Base-by-base conservation (phyloP, 2,329 filamentous ascomycete genomes). In the Calonectria naviculata region DNA sequence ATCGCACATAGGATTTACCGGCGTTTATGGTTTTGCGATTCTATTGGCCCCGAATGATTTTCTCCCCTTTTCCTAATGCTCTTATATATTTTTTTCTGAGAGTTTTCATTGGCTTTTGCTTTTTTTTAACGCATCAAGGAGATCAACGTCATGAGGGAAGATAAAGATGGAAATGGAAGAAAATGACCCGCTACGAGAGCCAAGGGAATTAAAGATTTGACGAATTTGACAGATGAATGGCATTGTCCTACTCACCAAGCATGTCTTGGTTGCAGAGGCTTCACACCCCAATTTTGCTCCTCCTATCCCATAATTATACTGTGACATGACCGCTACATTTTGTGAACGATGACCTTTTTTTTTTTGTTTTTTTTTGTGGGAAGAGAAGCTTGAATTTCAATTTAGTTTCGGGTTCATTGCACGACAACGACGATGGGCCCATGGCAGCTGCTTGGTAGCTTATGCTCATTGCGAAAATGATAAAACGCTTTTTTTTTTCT, bases 11-110 rank as follows among this genome's bases (percentile, higher is more conserved):
- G 61, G 77, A 68, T 67, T 66, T 38, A n/a, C 72, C 67, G 77
- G 77, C 77, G 77, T 79, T 78, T 73, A 29, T 63, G 73, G 75
- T 70, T 75, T 71, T 67, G 67, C 67, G 68, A 75, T 65, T 72
- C 72, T 70, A 58, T 64, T 38, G 36, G 31, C 46, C 49, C 58
- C 67, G 38, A 29, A 47, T 47, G 42, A 64, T 46, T 29, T 47
- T 38, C 24, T n/a, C 26, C 38, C 66, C 26, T 67, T 65, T 64
- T 67, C 56, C 67, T 65, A 41, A 70, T 60, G 34, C 19, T 56
- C 26, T 68, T 68, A 61, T 58, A 75, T 71, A 70, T 72, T 54
- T 63, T 56, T 46, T 65, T 64, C 28, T 46, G 42, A 46, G 29
- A 60, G 72, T 62, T 68, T 68, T 68, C 41, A 72, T 52, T 58